These are phyloP conservation scores for Ceratobasidium theobromae DNA, from an alignment of 1,284 basidiomycete species.

Conservation along the genomic window DNA sequence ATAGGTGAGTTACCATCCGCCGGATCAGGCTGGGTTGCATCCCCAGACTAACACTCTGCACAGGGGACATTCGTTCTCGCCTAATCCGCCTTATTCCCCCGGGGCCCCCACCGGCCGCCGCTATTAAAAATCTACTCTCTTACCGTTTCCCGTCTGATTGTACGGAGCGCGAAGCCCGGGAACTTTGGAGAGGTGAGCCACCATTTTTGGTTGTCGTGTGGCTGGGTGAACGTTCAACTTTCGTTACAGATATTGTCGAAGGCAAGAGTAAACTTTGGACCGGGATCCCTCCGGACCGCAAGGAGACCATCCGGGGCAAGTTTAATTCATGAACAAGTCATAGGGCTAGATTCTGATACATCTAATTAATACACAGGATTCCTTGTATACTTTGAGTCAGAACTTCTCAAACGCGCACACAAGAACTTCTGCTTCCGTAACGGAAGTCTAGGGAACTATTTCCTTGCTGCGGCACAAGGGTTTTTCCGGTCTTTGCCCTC, in stretches of 20 bases:
- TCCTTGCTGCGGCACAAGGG: conserved; percentile 79
- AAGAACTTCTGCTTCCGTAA: conserved; percentile 90
- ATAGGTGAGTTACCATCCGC: conserved; percentile 57
- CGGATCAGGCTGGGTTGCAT: neutral
- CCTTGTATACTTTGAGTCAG: conserved; percentile 86
- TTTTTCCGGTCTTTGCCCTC: conserved; percentile 90
- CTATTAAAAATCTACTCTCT: conserved; percentile 74
- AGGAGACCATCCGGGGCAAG: conserved; percentile 83
- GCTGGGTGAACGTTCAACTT: neutral
- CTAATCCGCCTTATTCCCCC: conserved; percentile 77
- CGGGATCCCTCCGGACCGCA: conserved; percentile 88
- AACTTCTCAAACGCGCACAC: conserved; percentile 82
- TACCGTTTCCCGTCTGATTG: conserved; percentile 74
- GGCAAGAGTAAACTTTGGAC: conserved; percentile 82
- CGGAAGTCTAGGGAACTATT: conserved; percentile 87
- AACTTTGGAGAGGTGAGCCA: conserved; percentile 67
- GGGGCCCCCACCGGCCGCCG: conserved; percentile 59
- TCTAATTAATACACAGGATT: conserved; percentile 58
- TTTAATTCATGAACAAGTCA: conserved; percentile 1
- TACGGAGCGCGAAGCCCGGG: conserved; percentile 75
- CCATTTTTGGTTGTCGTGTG: neutral
- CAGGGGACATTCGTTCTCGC: conserved; percentile 80
- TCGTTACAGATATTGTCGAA: conserved; percentile 73
- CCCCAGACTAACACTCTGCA: neutral
- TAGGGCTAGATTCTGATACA: neutral